Evolutionary conservation across 805 yeast species (phyloP).

Genomic region (Candida boidinii): DNA sequence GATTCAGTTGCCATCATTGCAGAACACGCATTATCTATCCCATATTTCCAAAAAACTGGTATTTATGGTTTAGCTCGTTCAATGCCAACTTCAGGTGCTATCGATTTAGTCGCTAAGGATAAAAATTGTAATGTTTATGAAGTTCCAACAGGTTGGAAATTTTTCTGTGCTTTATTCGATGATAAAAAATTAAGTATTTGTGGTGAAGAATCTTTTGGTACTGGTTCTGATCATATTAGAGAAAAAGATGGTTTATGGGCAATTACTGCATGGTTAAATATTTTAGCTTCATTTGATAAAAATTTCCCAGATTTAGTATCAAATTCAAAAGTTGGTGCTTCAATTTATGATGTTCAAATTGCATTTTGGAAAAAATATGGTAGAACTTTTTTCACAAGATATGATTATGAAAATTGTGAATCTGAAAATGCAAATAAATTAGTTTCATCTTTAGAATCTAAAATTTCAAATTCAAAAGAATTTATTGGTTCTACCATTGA

Average conservation of each 20-base stretch:
- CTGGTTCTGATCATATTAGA: constrained; percentile 95
- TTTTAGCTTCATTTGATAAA: constrained; percentile 72
- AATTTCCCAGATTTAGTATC: constrained; percentile 38
- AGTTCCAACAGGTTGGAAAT: constrained; percentile 99
- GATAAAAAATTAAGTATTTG: constrained; percentile 90
- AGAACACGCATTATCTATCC: constrained; percentile 81
- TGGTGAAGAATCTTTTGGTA: constrained; percentile 97
- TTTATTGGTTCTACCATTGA: constrained; percentile 47
- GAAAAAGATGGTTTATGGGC: constrained; percentile 99
- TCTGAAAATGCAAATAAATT: constrained; percentile 67
- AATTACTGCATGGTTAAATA: constrained; percentile 92
- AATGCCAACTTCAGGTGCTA: constrained; percentile 95
- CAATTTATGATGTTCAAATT: constrained; percentile 72
- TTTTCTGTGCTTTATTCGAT: constrained; percentile 92
- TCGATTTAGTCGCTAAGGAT: constrained; percentile 80
- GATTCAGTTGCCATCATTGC: constrained; percentile 97
- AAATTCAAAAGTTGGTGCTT: constrained; percentile 39
- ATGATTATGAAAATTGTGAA: constrained; percentile 82
- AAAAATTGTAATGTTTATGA: constrained; percentile 76
- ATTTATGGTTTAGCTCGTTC: constrained; percentile 91
- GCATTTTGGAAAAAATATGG: constrained; percentile 91
- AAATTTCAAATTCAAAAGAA: constrained; percentile 22
- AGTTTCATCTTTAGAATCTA: constrained; percentile 40
- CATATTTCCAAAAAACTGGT: constrained; percentile 84
- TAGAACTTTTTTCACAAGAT: constrained; percentile 93